Percentiles rank a stretch among this genome's conserved stretches.
Evolutionary conservation across 108 stramenopile species (phyloP).

Genomic region (Cyclotella choctawhatcheeana): DNA sequence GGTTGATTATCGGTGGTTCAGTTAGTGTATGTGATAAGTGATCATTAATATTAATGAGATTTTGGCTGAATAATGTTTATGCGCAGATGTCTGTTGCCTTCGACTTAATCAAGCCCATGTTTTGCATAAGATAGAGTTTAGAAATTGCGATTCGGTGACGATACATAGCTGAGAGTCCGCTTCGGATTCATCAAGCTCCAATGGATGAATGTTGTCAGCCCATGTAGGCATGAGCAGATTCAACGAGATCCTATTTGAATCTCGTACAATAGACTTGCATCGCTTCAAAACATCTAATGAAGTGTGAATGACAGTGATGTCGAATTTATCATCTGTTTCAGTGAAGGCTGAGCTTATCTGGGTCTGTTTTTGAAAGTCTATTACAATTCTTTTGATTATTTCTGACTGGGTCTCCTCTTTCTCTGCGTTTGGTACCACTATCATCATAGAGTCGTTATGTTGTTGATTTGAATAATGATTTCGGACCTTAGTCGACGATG

Average conservation of each 20-base stretch:
- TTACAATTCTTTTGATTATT: constrained; percentile 34
- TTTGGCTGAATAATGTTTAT: too few species aligned
- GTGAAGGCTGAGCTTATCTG: too few species aligned
- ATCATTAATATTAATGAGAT: too few species aligned
- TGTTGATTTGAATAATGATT: neutral
- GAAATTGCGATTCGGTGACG: constrained; percentile 31
- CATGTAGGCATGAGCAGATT: constrained; percentile 37
- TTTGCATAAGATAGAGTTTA: too few species aligned
- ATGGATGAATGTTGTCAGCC: constrained; percentile 29
- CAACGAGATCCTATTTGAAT: constrained; percentile 1
- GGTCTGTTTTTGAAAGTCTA: too few species aligned
- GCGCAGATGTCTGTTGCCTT: too few species aligned
- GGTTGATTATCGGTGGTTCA: too few species aligned
- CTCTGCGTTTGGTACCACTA: constrained; percentile 38
- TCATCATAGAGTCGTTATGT: constrained; percentile 6
- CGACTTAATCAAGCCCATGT: too few species aligned
- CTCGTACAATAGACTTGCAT: constrained; percentile 35
- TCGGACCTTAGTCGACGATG: constrained; percentile 20
- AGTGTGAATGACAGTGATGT: constrained; percentile 36
- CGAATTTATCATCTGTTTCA: neutral
- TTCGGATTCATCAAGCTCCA: constrained; percentile 42
- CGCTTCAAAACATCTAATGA: constrained; percentile 39
- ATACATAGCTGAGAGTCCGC: constrained; percentile 54
- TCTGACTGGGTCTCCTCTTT: constrained; percentile 30
- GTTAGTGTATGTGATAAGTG: too few species aligned